These are phyloP conservation scores for Boletellus deceptivus DNA, from an alignment of 1,284 basidiomycete genomes.

Conservation along the genomic window DNA sequence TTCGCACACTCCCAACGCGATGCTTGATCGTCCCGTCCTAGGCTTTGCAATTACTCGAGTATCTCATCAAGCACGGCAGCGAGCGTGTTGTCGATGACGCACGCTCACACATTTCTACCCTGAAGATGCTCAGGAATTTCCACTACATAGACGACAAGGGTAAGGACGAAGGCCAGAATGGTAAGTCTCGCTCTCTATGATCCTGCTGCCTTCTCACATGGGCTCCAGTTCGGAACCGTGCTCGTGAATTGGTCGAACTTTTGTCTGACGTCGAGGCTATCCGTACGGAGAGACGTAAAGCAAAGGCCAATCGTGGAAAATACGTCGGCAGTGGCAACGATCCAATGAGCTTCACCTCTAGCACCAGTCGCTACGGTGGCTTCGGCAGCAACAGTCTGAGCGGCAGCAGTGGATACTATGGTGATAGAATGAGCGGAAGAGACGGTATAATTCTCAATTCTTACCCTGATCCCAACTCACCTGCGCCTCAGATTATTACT, in stretches of 20 bases:
- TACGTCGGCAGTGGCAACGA: conserved; percentile 88
- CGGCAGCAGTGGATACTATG: conserved; percentile 43
- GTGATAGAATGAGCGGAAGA: conserved; percentile 40
- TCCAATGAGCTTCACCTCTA: conserved; percentile 59
- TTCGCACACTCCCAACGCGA: neutral
- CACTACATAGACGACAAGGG: conserved; percentile 99
- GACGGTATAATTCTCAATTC: conserved; percentile 32
- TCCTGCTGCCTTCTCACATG: neutral
- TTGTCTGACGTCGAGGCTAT: conserved; percentile 92
- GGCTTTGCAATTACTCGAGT: conserved; percentile 94
- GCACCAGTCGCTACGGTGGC: conserved; percentile 71
- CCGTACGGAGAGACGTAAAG: conserved; percentile 86
- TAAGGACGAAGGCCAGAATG: conserved; percentile 98
- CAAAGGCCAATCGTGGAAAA: conserved; percentile 90
- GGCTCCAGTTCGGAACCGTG: conserved; percentile 87
- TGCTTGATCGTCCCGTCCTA: conserved; percentile 30
- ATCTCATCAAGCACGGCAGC: conserved; percentile 96
- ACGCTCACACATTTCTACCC: conserved; percentile 88
- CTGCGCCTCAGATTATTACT: conserved; percentile 36
- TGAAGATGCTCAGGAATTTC: conserved; percentile 98
- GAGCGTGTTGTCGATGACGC: conserved; percentile 98
- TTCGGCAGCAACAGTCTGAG: conserved; percentile 71
- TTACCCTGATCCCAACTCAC: conserved; percentile 14
- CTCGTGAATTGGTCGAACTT: conserved; percentile 88
- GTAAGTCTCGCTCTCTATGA: conserved; percentile 43